Base-by-base conservation (phyloP, 129 eudicot species). In the Smallanthus sonchifolius region DNA sequence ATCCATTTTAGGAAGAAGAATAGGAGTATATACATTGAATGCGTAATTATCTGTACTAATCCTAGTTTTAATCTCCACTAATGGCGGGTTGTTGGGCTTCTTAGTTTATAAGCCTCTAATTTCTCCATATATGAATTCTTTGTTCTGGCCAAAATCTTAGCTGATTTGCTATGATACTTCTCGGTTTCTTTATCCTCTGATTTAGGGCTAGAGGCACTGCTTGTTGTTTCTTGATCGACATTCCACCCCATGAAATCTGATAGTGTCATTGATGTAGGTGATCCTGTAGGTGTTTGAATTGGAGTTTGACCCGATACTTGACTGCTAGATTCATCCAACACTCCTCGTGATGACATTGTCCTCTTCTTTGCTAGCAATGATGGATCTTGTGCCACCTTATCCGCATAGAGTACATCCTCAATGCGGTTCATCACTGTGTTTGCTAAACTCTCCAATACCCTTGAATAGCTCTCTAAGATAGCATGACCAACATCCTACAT, bases 231-330 rank as follows among this genome's bases (percentile, higher is more conserved):
- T 52, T 79, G 80, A 15, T 88, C 95, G 10, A 83, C 43, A 35
- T 81, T 83, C 92, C 88, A 86, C 8, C 90, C 92, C 92, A 91
- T 84, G 60, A 91, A 84, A 83, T 91, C 97, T 7, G 82, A 82
- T 44, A 82, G 61, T 67, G 88, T 88, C 85, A 75, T 77, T 28
- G 92, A 83, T 4, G 77, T 72, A 40, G 87, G 84, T 48, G 91
- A 65, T 73, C 45, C 87, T 75, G 79, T 57, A 10, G 81, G 70
- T 67, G 37, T 77, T 10, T 24, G 30, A 0, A 24, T 24, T 38
- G 42, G 42, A 38, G 42, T 38, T 38, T 70, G 71, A 35, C 43
- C 54, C 13, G 75, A 10, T 36, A 32, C 30, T 48, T 61, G 78
- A 49, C 77, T 79, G 7, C 83, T 76, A 15, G 45, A 10, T 13